Evolutionary conservation across 768 basidiomycete genomes (phyloP).

Genomic region (Collybiopsis luxurians): DNA sequence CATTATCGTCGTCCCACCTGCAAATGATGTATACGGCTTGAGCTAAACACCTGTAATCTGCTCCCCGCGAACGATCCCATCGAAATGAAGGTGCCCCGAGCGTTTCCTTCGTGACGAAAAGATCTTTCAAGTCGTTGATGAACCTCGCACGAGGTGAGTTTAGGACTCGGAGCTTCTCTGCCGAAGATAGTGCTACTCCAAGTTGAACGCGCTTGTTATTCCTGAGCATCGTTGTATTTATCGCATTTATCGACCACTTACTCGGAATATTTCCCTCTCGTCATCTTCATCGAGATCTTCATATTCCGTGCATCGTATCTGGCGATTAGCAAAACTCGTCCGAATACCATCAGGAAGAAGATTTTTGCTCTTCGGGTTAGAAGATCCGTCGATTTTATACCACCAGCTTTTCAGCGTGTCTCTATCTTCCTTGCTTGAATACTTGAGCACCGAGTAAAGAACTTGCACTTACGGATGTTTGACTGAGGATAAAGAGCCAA

Average conservation of each 20-base stretch:
- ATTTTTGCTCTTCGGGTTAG: conserved; percentile 6
- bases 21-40: conserved; percentile 1
- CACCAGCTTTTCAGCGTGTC: conserved; percentile 29
- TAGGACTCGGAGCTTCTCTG: conserved; percentile 49
- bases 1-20: neutral
- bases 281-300: conserved; percentile 32
- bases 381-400: conserved; percentile 23
- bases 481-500: too few species aligned
- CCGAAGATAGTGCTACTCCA: conserved; percentile 49
- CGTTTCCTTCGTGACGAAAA: conserved; percentile 23
- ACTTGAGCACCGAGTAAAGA: neutral
- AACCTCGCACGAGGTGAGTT: conserved; percentile 37
- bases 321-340: conserved; percentile 46
- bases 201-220: conserved; percentile 44
- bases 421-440: neutral
- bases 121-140: conserved; percentile 35
- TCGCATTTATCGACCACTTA: too few species aligned
- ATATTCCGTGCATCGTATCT: conserved; percentile 54
- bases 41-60: conserved; percentile 33
- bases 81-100: conserved; percentile 17
- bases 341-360: conserved; percentile 35
- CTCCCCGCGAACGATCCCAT: conserved; percentile 30
- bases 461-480: conserved; percentile 1
- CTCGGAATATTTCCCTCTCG: conserved; percentile 49
- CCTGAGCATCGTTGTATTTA: too few species aligned